phyloP scores from a whole-genome alignment of 148 eudicot genomes.

The Fagopyrum homotropicum region DNA sequence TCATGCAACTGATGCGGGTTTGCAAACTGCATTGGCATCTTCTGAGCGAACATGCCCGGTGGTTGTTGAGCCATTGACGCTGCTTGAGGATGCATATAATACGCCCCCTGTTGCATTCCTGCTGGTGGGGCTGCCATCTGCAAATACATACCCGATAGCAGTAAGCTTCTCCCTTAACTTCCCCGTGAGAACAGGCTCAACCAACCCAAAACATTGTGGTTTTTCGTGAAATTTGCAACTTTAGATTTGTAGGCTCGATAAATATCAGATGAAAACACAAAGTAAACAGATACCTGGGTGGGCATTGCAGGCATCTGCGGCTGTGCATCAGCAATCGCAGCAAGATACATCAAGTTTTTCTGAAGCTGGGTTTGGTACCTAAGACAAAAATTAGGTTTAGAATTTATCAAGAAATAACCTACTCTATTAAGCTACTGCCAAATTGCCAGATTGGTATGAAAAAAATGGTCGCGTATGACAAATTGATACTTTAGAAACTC shows the following conservation, averaged over 20 bases:
- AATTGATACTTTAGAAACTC: no score
- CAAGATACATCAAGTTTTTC: slow-evolving; percentile 69
- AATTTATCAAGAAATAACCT: not conserved
- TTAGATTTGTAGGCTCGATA: no score
- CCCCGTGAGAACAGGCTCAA: no score
- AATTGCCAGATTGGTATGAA: not conserved
- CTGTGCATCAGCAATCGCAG: slow-evolving; percentile 89
- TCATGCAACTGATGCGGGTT: slow-evolving; percentile 28
- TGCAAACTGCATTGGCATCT: slow-evolving; percentile 39
- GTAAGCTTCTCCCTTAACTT: no score
- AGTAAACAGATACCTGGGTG: slow-evolving; percentile 37
- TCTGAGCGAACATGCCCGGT: slow-evolving; percentile 24
- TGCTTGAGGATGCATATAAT: slow-evolving; percentile 43
- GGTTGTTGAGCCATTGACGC: slow-evolving; percentile 35
- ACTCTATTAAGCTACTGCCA: not conserved
- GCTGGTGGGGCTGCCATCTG: slow-evolving; percentile 41
- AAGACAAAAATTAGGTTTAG: not conserved
- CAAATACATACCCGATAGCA: not conserved
- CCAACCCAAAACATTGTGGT: no score
- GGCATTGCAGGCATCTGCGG: slow-evolving; percentile 44
- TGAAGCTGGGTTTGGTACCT: slow-evolving; percentile 81
- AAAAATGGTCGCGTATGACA: no score
- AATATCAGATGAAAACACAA: not conserved
- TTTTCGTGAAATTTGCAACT: no score
- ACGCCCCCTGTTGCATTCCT: slow-evolving; percentile 42